phyloP scores from a whole-genome alignment of 1,284 basidiomycete genomes.

The Moniliella sp. region DNA sequence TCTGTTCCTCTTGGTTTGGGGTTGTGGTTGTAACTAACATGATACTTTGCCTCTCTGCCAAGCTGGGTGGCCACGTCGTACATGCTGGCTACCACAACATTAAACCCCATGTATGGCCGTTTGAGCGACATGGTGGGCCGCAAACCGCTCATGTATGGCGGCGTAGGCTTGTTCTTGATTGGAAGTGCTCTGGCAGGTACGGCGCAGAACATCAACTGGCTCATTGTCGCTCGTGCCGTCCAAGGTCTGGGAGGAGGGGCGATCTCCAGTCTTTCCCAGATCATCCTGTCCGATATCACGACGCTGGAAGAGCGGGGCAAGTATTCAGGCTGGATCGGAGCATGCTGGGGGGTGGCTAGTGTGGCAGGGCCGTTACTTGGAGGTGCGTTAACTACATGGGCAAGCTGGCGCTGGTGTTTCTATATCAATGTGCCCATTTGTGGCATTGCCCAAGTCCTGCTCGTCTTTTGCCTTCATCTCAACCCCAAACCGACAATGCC shows the following conservation, averaged over 20 bases:
- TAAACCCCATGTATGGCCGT: conserved; percentile 30
- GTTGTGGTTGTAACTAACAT: no score
- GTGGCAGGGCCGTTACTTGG: conserved; percentile 50
- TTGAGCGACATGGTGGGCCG: conserved; percentile 35
- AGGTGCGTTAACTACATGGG: conserved; percentile 35
- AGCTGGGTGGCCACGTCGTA: conserved; percentile 36
- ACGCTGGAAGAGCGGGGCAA: conserved; percentile 42
- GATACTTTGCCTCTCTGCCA: no score
- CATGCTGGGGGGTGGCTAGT: conserved; percentile 55
- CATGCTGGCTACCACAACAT: conserved; percentile 33
- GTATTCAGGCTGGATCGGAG: conserved; percentile 40
- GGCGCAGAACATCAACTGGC: conserved; percentile 53
- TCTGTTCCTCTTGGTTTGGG: no score
- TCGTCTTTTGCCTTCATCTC: conserved; percentile 56
- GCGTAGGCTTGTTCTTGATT: conserved; percentile 51
- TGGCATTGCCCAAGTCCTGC: conserved; percentile 41
- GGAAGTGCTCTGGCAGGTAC: conserved; percentile 62
- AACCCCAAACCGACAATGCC: conserved; percentile 49
- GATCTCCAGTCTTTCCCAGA: conserved; percentile 41
- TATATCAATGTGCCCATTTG: conserved; percentile 9
- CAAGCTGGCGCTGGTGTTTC: conserved; percentile 34
- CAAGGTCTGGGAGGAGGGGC: conserved; percentile 66
- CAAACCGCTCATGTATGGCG: conserved; percentile 51
- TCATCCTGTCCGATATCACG: conserved; percentile 59
- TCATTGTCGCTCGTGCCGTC: conserved; percentile 52